Percentiles rank a stretch among this genome's conserved stretches.
These are phyloP conservation scores for Lentinula aciculospora DNA, from an alignment of 768 basidiomycete species.

Conservation along the genomic window DNA sequence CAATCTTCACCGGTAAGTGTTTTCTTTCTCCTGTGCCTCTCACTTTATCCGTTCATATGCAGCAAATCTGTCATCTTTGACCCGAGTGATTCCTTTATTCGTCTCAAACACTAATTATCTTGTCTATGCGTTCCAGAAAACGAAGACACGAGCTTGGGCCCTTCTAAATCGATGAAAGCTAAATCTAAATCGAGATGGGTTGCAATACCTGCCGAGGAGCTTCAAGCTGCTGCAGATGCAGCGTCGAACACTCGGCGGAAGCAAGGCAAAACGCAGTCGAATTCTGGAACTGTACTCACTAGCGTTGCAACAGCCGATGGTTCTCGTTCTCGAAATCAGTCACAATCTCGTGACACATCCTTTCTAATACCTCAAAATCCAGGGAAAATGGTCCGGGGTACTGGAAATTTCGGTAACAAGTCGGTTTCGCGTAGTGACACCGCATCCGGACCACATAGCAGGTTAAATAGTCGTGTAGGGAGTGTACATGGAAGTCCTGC, in stretches of 20 bases:
- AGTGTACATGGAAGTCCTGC: neutral
- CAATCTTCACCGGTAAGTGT: neutral
- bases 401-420: neutral
- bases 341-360: neutral
- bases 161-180: neutral
- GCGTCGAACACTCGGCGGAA: neutral
- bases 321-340: slow-evolving; percentile 2
- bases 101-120: neutral
- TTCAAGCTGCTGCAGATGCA: slow-evolving; percentile 4
- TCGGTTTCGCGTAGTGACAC: neutral
- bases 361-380: neutral
- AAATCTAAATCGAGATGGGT: slow-evolving; percentile 8
- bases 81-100: neutral
- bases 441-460: neutral
- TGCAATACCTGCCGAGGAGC: slow-evolving; percentile 2
- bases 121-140: neutral
- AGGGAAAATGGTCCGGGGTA: neutral
- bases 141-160: neutral
- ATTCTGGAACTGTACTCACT: neutral
- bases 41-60: neutral
- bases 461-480: neutral
- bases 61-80: neutral
- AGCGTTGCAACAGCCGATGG: neutral
- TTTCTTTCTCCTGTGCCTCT: no score
- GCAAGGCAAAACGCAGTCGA: neutral